Evolutionary conservation across 441 rosid genomes (phyloP).

Genomic region (Biscutella auriculata): DNA sequence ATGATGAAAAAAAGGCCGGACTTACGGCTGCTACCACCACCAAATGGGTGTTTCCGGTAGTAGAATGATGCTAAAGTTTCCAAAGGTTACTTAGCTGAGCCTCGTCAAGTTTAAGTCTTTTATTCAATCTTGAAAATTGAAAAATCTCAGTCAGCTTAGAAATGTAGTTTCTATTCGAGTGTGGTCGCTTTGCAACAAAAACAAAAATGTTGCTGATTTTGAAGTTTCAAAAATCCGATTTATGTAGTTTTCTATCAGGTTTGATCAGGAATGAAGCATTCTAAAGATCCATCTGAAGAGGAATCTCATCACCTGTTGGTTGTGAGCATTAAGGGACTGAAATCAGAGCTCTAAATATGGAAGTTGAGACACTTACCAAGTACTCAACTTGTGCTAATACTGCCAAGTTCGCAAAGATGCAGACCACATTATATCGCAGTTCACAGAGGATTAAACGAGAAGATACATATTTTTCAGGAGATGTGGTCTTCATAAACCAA

Average conservation of each 20-base stretch:
- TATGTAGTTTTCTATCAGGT: neutral
- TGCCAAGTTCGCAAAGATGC: slow-evolving; percentile 75
- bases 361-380: slow-evolving; percentile 55
- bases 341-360: slow-evolving; percentile 24
- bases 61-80: slow-evolving; percentile 22
- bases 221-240: neutral
- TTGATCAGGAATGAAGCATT: slow-evolving; percentile 42
- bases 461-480: slow-evolving; percentile 87
- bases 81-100: slow-evolving; percentile 24
- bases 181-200: too few species aligned
- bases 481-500: slow-evolving; percentile 58
- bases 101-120: neutral
- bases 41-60: slow-evolving; percentile 10
- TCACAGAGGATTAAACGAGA: slow-evolving; percentile 72
- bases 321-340: slow-evolving; percentile 16
- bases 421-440: slow-evolving; percentile 75
- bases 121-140: too few species aligned
- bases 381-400: slow-evolving; percentile 65
- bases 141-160: too few species aligned
- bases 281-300: slow-evolving; percentile 67
- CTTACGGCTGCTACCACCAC: slow-evolving; percentile 22
- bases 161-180: too few species aligned
- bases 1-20: slow-evolving; percentile 30
- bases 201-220: neutral
- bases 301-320: slow-evolving; percentile 47